Evolutionary conservation across 2,329 filamentous ascomycete genomes (phyloP).

Genomic region (Tricladium varicosporioides): DNA sequence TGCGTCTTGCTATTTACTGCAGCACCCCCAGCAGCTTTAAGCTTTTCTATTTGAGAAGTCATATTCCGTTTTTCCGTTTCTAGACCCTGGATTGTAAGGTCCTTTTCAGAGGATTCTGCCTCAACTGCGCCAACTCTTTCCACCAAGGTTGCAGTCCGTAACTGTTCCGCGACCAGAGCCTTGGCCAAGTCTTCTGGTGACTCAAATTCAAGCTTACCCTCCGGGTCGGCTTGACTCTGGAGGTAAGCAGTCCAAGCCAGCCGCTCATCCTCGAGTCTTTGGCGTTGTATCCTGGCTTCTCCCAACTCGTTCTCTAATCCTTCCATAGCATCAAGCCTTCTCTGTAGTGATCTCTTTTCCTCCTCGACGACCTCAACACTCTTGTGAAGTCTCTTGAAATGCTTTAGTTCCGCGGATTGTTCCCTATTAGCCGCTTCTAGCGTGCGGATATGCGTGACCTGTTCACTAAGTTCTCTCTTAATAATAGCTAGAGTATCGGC

Average conservation of each 20-base stretch:
- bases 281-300: slow-evolving; percentile 78
- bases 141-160: slow-evolving; percentile 75
- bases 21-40: slow-evolving; percentile 50
- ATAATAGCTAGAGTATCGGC: slow-evolving; percentile 82
- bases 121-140: slow-evolving; percentile 78
- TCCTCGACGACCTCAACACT: slow-evolving; percentile 94
- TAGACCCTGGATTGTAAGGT: slow-evolving; percentile 69
- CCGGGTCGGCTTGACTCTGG: slow-evolving; percentile 60
- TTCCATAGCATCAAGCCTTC: slow-evolving; percentile 72
- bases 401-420: slow-evolving; percentile 74
- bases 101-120: slow-evolving; percentile 74
- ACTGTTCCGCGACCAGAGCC: slow-evolving; percentile 77
- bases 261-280: slow-evolving; percentile 85
- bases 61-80: slow-evolving; percentile 68
- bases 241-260: slow-evolving; percentile 85
- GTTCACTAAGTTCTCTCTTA: slow-evolving; percentile 83
- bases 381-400: slow-evolving; percentile 76
- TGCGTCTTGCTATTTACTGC: slow-evolving; percentile 61
- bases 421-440: slow-evolving; percentile 80
- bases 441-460: slow-evolving; percentile 85
- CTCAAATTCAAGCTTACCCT: slow-evolving; percentile 71
- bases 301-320: slow-evolving; percentile 72
- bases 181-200: slow-evolving; percentile 85
- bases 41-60: slow-evolving; percentile 66
- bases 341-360: slow-evolving; percentile 82